Base-by-base conservation (phyloP, 495 filamentous ascomycete genomes). In the Penicillium cataractarum region DNA sequence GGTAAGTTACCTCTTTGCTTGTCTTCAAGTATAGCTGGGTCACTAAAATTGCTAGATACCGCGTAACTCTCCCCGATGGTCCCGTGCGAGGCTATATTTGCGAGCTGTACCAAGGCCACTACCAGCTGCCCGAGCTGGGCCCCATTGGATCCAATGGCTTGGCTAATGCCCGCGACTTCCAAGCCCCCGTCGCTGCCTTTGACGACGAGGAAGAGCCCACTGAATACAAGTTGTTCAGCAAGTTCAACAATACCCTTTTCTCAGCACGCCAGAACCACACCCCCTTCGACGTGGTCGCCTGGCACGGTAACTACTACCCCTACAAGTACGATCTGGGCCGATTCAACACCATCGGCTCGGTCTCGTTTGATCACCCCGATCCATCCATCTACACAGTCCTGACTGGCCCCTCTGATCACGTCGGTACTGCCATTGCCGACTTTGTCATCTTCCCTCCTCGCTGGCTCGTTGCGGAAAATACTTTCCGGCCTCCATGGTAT, bases 91-190 rank as follows among this genome's bases (percentile, higher is more conserved):
- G 93, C 52, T 97, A 96, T 71, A 90, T 93, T 27, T 84, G 94
- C 40, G 93, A 97, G 75, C 80, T 96, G 4, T 96, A 94, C 76
- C 87, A 92, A 64, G 89, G 88, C 24, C 92, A 95, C 76, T 97
- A 91, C 73, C 72, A 85, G 55, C 89, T 97, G 7, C 93, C 93
- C 1, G 92, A 96, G 67, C 82, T 97, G 4, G 93, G 93, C 3
- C 92, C 93, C 37, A 96, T 97, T 66, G 93, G 93, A 6, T 90
- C 87, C 50, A 93, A 93, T 69, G 83, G 92, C 44, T 87, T 97
- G 4, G 93, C 93, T 64, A 97, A 97, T 68, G 84, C 87, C 1
- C 87, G 93, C 15, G 93, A 97, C 71, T 97, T 97, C 78, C 91
- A 96, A 76, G 86, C 86, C 3, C 93, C 93, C 9, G 79, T 92